Percentiles rank a stretch among this genome's conserved stretches.
These are phyloP conservation scores for Crithidia mellificae DNA, from an alignment of 208 protist species.

Conservation along the genomic window DNA sequence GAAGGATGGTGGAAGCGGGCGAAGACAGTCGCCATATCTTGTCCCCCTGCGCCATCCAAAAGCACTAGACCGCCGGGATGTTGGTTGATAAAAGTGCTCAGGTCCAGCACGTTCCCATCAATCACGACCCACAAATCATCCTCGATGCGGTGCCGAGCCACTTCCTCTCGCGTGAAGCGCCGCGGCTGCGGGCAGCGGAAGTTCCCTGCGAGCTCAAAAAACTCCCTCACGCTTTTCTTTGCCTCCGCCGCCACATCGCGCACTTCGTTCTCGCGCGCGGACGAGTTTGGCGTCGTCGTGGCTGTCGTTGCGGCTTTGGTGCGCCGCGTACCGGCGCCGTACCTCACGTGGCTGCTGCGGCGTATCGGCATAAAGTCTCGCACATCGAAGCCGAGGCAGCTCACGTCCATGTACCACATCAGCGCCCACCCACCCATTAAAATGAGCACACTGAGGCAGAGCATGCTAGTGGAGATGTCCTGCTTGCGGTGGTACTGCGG, in stretches of 20 bases:
- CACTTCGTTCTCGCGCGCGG: not conserved
- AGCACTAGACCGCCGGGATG: conserved; percentile 73
- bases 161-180: conserved; percentile 51
- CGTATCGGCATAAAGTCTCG: conserved; percentile 5
- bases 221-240: conserved; percentile 28
- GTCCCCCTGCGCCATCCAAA: conserved; percentile 55
- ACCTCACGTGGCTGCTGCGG: not conserved
- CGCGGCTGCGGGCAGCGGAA: conserved; percentile 53
- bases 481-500: conserved; percentile 6
- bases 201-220: conserved; percentile 38
- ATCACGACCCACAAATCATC: conserved; percentile 78
- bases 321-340: no score
- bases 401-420: conserved; percentile 5
- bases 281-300: not conserved
- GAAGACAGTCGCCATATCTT: conserved; percentile 65
- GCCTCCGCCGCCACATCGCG: conserved; percentile 5
- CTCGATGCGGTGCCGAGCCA: conserved; percentile 42
- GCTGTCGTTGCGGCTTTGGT: not conserved
- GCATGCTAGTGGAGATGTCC: not conserved
- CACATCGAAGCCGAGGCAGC: conserved; percentile 7
- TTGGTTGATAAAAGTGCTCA: conserved; percentile 56
- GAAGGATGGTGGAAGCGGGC: conserved; percentile 54
- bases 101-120: conserved; percentile 70
- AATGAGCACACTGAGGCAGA: not conserved
- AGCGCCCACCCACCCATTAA: conserved; percentile 2